A percentile compares a stretch with the other conserved stretches of the same genome.
Conservation (phyloP, 805 yeast species). For the Brettanomyces naardenensis region DNA sequence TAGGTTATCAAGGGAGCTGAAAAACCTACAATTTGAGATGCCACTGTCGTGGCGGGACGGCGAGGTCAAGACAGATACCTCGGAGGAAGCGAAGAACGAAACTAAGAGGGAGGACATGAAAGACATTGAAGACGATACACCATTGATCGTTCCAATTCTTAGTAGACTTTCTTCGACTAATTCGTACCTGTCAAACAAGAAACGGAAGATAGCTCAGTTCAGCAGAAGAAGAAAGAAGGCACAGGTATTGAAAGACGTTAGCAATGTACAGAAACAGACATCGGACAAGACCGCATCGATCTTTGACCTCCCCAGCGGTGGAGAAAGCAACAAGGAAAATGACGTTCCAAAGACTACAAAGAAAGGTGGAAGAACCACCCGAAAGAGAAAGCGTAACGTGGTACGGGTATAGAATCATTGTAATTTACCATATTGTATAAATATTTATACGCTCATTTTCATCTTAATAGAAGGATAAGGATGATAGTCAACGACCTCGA, state of each 20-base stretch:
- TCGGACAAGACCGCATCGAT: neutral
- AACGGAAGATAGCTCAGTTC: neutral
- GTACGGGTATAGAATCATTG: neutral
- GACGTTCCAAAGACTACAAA: slow-evolving; percentile 10
- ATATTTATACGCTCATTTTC: slow-evolving; percentile 95
- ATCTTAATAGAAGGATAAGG: slow-evolving; percentile 82
- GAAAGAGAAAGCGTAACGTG: slow-evolving; percentile 20
- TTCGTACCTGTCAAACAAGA: too few species aligned
- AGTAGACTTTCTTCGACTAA: too few species aligned
- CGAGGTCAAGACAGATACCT: too few species aligned
- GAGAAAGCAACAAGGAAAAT: slow-evolving; percentile 8
- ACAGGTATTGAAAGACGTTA: slow-evolving; percentile 1
- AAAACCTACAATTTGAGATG: slow-evolving; percentile 25
- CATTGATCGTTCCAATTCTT: too few species aligned
- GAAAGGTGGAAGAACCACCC: slow-evolving; percentile 12
- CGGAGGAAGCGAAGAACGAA: slow-evolving; percentile 12
- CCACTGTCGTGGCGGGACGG: slow-evolving; percentile 4
- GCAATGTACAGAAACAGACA: neutral
- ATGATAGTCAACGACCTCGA: slow-evolving; percentile 68
- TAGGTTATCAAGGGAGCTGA: slow-evolving; percentile 26
- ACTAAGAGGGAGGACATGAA: slow-evolving; percentile 20
- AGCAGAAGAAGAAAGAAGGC: neutral
- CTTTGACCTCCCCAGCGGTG: neutral
- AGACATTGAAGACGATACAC: slow-evolving; percentile 7
- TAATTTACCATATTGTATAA: too few species aligned